These are phyloP conservation scores for Diaporthe aspalathi DNA, from an alignment of 2,329 filamentous ascomycete species.

Conservation along the genomic window DNA sequence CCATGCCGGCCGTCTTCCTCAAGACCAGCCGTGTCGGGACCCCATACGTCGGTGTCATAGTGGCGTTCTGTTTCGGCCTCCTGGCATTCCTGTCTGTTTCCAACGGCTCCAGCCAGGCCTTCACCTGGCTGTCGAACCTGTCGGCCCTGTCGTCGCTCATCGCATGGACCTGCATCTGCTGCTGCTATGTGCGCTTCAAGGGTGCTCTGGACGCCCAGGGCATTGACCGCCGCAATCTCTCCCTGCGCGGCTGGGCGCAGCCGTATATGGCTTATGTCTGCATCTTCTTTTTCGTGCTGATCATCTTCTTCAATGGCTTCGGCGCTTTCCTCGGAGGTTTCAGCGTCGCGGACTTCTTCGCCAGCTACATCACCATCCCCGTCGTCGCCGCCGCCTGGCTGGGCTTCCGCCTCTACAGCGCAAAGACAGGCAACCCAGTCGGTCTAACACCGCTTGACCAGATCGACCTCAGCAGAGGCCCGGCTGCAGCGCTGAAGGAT, in stretches of 20 bases:
- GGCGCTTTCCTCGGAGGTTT: conserved; percentile 55
- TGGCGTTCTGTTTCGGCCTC: conserved; percentile 55
- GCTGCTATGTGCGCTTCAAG: conserved; percentile 48
- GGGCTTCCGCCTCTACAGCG: conserved; percentile 47
- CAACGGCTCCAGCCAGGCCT: conserved; percentile 57
- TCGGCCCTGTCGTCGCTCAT: conserved; percentile 56
- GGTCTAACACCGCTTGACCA: conserved; percentile 35
- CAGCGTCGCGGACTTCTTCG: conserved; percentile 53
- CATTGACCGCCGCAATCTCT: conserved; percentile 48
- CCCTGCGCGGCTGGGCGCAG: conserved; percentile 46
- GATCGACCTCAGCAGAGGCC: conserved; percentile 37
- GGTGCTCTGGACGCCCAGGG: conserved; percentile 54
- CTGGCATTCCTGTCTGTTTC: conserved; percentile 62
- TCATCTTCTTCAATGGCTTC: conserved; percentile 59
- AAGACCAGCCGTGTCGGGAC: conserved; percentile 62
- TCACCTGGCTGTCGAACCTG: conserved; percentile 67
- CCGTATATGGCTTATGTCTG: conserved; percentile 57
- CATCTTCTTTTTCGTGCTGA: conserved; percentile 55
- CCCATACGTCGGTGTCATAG: conserved; percentile 59
- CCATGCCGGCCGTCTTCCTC: conserved; percentile 62
- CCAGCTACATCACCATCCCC: conserved; percentile 50
- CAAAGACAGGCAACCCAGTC: conserved; percentile 13
- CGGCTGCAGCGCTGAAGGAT: conserved; percentile 32
- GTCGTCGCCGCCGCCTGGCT: conserved; percentile 51
- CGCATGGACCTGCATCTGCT: conserved; percentile 48